Base-by-base conservation (phyloP, 352 stramenopile genomes). In the Globisporangium solare region DNA sequence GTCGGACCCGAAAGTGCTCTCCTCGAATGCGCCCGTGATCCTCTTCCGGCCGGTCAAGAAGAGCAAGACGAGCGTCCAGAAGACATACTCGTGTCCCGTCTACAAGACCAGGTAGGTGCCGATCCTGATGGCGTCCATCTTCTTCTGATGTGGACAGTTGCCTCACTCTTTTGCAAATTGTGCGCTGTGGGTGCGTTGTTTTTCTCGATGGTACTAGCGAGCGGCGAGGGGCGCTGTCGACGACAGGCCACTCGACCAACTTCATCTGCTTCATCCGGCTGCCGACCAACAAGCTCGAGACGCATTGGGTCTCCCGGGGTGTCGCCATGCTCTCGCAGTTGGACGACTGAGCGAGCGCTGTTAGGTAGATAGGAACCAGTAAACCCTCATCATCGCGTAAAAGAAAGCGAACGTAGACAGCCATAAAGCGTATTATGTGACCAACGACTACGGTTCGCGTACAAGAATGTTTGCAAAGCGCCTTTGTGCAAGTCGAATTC, bases 241-340 rank as follows among this genome's bases (percentile, higher is more conserved):
- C n/a, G n/a, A n/a, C n/a, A n/a, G n/a, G n/a, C n/a, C n/a, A n/a
- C n/a, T n/a, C n/a, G n/a, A n/a, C n/a, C n/a, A n/a, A n/a, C n/a
- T n/a, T n/a, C n/a, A n/a, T n/a, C n/a, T n/a, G n/a, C n/a, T n/a
- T n/a, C n/a, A n/a, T n/a, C n/a, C n/a, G n/a, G 6, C 55, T 98
- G 46, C 88, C 89, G 14, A 94, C 82, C 3, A 79, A 80, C 58
- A 77, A 88, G 46, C 66, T 67, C 0, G 75, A 96, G 52, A 60
- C 71, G n/a, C 89, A 97, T 67, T 98, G 94, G 94, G 92, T 98
- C 43, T 75, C 91, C 53, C 76, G 92, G 20, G 94, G 94, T 39
- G 93, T 98, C 43, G 92, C 93, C 32, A 97, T 98, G 88, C 74
- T 98, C 46, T 89, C 86, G 22, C 81, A 93, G 64, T 68, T 97